phyloP scores from a whole-genome alignment of 768 basidiomycete species.

The Trametes maxima region DNA sequence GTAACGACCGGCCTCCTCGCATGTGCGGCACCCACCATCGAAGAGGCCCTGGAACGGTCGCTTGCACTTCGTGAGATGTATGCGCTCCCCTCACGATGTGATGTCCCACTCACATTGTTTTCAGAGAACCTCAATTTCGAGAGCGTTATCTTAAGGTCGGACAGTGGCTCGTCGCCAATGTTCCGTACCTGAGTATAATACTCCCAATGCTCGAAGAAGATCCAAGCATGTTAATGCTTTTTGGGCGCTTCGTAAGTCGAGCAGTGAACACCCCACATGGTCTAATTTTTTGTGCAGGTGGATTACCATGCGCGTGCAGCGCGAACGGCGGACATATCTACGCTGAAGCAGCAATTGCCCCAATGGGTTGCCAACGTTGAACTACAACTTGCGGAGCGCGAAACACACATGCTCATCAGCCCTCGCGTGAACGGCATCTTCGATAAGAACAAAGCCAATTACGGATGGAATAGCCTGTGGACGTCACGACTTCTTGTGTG shows the following conservation, averaged over 20 bases:
- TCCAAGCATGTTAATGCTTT: neutral
- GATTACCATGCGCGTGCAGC: neutral
- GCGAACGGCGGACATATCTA: neutral
- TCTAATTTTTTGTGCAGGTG: neutral
- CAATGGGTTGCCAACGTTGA: neutral
- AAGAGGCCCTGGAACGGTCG: neutral
- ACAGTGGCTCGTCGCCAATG: neutral
- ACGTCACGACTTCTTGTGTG: neutral
- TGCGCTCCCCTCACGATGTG: neutral
- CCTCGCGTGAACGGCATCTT: neutral
- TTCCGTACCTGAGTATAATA: neutral
- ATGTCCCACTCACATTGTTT: neutral
- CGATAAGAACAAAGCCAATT: neutral
- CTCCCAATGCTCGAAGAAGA: neutral
- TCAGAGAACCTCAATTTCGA: neutral
- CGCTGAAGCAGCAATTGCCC: neutral
- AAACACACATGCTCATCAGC: neutral
- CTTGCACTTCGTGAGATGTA: neutral
- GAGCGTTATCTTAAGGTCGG: neutral
- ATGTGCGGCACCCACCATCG: neutral
- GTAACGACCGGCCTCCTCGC: neutral
- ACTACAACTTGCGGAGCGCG: neutral
- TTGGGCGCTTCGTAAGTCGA: neutral
- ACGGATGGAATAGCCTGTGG: constrained; percentile 4
- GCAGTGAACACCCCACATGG: neutral